A percentile compares a stretch with the other conserved stretches of the same genome.
Conservation (phyloP, 495 filamentous ascomycete genomes). For the Lichenothelia convexa region DNA sequence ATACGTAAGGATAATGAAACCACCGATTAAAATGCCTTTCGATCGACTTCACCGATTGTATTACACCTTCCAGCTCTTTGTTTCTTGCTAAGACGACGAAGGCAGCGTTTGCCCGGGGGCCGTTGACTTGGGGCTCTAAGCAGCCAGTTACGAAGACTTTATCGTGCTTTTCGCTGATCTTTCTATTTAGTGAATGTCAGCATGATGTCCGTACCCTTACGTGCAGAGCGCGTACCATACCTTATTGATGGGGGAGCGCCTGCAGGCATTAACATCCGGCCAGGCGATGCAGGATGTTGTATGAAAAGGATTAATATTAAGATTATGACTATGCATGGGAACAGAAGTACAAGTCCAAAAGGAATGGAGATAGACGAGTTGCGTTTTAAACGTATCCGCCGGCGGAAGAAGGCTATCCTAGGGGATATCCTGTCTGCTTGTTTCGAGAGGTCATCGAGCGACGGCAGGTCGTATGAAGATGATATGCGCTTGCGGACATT, state of each 20-base stretch:
- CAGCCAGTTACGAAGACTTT: slow-evolving; percentile 91
- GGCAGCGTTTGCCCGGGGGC: slow-evolving; percentile 71
- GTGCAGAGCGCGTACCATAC: slow-evolving; percentile 29
- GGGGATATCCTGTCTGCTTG: slow-evolving; percentile 34
- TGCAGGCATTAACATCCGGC: slow-evolving; percentile 69
- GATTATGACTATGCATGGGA: slow-evolving; percentile 80
- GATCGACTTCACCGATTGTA: slow-evolving; percentile 93
- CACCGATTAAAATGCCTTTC: slow-evolving; percentile 98
- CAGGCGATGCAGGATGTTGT: slow-evolving; percentile 68
- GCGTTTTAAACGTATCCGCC: slow-evolving; percentile 79
- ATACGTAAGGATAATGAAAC: slow-evolving; percentile 98
- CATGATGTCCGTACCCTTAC: not conserved
- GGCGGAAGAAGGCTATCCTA: slow-evolving; percentile 66
- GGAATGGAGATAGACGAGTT: slow-evolving; percentile 91
- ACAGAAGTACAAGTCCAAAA: slow-evolving; percentile 78
- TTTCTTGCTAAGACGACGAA: slow-evolving; percentile 94
- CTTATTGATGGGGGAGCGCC: slow-evolving; percentile 82
- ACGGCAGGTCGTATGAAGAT: slow-evolving; percentile 36
- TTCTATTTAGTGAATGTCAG: slow-evolving; percentile 32
- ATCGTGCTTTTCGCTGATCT: slow-evolving; percentile 94
- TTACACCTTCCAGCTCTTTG: slow-evolving; percentile 88
- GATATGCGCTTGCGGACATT: slow-evolving; percentile 43
- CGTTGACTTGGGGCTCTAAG: slow-evolving; percentile 45
- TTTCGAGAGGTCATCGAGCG: slow-evolving; percentile 38
- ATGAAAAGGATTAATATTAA: slow-evolving; percentile 82